Conservation (phyloP, 257 asterid genomes). For the Solanum chilense region DNA sequence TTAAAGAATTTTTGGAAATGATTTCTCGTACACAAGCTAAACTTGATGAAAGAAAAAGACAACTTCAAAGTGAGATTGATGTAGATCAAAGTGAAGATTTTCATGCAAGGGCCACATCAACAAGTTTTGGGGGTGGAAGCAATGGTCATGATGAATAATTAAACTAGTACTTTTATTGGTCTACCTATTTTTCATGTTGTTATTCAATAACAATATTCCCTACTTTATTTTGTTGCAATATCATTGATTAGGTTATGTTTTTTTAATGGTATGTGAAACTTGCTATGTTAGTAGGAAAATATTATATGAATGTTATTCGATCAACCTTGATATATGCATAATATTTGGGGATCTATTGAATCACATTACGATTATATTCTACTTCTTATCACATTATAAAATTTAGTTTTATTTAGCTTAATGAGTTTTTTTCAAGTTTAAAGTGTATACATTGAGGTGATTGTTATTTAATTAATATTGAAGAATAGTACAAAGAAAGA, state of each 20-base stretch:
- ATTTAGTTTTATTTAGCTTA: neutral
- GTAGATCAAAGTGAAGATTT: neutral
- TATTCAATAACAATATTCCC: neutral
- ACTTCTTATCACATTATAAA: neutral
- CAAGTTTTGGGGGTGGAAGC: neutral
- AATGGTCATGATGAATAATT: neutral
- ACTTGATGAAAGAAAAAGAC: neutral
- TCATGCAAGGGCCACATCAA: neutral
- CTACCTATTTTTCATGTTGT: neutral
- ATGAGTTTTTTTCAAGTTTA: neutral
- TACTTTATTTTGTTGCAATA: neutral
- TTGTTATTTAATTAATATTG: too few relatives aligned
- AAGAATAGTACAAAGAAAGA: too few relatives aligned
- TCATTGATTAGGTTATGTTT: neutral
- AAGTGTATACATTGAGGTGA: neutral
- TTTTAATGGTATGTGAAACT: neutral
- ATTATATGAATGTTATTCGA: too few relatives aligned
- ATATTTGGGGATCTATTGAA: neutral
- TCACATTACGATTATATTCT: neutral
- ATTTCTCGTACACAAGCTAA: neutral
- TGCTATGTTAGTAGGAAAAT: neutral
- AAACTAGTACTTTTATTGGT: too few relatives aligned
- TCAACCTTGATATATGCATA: neutral
- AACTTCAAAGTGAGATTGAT: too few relatives aligned
- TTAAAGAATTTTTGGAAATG: neutral